Percentiles rank a stretch among this genome's conserved stretches.
phyloP scores from a whole-genome alignment of 805 yeast species.

The Lipomyces chichibuensis region DNA sequence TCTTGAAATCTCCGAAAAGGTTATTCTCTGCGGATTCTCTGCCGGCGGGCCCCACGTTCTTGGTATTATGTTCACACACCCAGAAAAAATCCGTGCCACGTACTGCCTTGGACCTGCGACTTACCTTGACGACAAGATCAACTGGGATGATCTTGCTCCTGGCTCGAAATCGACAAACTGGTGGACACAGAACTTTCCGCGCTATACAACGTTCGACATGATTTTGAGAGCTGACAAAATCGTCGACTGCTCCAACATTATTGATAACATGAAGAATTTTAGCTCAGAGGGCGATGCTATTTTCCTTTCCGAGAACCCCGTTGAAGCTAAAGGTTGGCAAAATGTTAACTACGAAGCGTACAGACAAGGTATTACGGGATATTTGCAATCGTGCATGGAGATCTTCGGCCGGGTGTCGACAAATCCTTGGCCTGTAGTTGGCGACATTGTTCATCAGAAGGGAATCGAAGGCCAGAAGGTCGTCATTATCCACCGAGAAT shows the following conservation, averaged over 20 bases:
- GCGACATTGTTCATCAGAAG: constrained; percentile 22
- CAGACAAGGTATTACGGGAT: constrained; percentile 33
- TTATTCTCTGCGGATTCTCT: constrained; percentile 34
- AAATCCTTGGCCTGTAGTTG: constrained; percentile 35
- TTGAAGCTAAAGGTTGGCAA: constrained; percentile 34
- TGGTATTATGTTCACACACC: constrained; percentile 27
- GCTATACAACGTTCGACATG: constrained; percentile 20
- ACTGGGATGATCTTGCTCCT: constrained; percentile 28
- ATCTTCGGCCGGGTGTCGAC: constrained; percentile 31
- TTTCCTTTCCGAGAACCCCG: constrained; percentile 31
- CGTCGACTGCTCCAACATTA: constrained; percentile 28
- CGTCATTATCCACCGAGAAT: constrained; percentile 28
- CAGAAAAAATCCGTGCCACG: constrained; percentile 24
- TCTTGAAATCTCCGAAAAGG: constrained; percentile 25
- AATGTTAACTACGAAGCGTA: constrained; percentile 34
- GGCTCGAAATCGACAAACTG: constrained; percentile 27
- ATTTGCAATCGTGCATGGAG: constrained; percentile 30
- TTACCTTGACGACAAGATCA: constrained; percentile 25
- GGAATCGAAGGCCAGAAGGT: constrained; percentile 32
- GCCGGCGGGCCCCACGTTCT: constrained; percentile 37
- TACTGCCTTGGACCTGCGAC: constrained; percentile 34
- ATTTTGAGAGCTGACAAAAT: constrained; percentile 16
- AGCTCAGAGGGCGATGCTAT: constrained; percentile 26
- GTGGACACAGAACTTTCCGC: constrained; percentile 23
- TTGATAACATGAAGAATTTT: constrained; percentile 27